Evolutionary conservation across 805 yeast species (phyloP).

Genomic region (Torulaspora gathmanii): DNA sequence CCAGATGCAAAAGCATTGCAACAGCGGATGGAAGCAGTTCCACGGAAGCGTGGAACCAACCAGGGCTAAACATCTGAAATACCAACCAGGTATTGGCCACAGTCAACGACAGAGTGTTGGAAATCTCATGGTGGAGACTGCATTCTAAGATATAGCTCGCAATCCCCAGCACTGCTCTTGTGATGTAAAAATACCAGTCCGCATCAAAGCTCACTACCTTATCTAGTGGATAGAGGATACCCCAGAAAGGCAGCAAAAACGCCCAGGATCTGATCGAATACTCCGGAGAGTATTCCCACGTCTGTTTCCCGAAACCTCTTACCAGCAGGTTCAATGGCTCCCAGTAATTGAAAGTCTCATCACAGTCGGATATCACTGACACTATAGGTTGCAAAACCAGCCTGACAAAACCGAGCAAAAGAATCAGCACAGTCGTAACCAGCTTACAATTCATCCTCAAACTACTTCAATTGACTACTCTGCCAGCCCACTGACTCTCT

Average conservation of each 20-base stretch:
- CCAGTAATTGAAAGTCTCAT: conserved; percentile 90
- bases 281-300: conserved; percentile 94
- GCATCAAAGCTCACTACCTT: conserved; percentile 30
- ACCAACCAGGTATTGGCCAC: conserved; percentile 58
- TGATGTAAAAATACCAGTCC: conserved; percentile 24
- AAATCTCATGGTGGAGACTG: conserved; percentile 28
- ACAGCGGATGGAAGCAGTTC: conserved; percentile 81
- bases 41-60: conserved; percentile 83
- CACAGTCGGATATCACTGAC: conserved; percentile 81
- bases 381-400: conserved; percentile 41
- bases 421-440: conserved; percentile 15
- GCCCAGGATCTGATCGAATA: conserved; percentile 85
- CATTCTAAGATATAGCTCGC: conserved; percentile 43
- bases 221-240: conserved; percentile 25
- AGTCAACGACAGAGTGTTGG: conserved; percentile 19
- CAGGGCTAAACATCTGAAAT: conserved; percentile 63
- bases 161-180: conserved; percentile 27
- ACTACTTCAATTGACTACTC: background rate
- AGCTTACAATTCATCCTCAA: conserved; percentile 7
- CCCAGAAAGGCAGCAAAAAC: conserved; percentile 49
- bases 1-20: conserved; percentile 49
- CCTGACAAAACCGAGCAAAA: conserved; percentile 29
- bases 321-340: conserved; percentile 79
- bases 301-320: conserved; percentile 84
- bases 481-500: background rate